Evolutionary conservation across 2,329 filamentous ascomycete species (phyloP).

Genomic region (Exophiala calicioides): DNA sequence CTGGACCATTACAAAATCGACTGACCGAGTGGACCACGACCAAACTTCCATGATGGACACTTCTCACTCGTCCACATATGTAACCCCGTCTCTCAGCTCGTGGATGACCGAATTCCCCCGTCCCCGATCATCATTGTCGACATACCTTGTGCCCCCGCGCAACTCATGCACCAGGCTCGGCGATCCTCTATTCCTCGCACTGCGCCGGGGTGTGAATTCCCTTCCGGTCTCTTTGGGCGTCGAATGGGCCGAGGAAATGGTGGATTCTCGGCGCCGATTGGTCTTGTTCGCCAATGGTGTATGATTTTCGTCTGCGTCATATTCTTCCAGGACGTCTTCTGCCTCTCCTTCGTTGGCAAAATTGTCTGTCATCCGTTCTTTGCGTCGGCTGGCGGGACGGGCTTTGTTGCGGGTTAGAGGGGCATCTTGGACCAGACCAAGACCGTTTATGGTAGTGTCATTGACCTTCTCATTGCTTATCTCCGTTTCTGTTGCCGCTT

Average conservation of each 20-base stretch:
- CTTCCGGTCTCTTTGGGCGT: conserved; percentile 2
- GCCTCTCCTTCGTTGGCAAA: conserved; percentile 10
- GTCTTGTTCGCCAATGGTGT: conserved; percentile 5
- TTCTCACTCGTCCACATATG: conserved; percentile 25
- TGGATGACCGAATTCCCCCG: conserved; percentile 25
- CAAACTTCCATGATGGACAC: background rate
- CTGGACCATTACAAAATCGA: no score
- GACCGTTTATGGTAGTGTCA: background rate
- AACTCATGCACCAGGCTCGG: conserved; percentile 31
- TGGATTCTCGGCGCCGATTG: conserved; percentile 15
- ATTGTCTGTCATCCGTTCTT: conserved; percentile 18
- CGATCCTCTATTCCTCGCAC: conserved; percentile 16
- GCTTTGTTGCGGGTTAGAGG: background rate
- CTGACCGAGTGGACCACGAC: background rate
- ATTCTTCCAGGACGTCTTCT: conserved; percentile 1
- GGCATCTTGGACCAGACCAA: background rate
- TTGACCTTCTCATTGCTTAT: background rate
- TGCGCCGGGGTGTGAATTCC: conserved; percentile 16
- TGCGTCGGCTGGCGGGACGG: conserved; percentile 8
- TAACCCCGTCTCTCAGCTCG: conserved; percentile 28
- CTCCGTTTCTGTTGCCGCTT: no score
- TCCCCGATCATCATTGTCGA: conserved; percentile 24
- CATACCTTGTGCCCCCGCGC: conserved; percentile 31
- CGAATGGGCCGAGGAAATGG: conserved; percentile 15
- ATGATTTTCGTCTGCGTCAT: background rate